Percentiles rank a stretch among this genome's conserved stretches.
phyloP scores from a whole-genome alignment of 257 asterid species.

The Misopates orontium region DNA sequence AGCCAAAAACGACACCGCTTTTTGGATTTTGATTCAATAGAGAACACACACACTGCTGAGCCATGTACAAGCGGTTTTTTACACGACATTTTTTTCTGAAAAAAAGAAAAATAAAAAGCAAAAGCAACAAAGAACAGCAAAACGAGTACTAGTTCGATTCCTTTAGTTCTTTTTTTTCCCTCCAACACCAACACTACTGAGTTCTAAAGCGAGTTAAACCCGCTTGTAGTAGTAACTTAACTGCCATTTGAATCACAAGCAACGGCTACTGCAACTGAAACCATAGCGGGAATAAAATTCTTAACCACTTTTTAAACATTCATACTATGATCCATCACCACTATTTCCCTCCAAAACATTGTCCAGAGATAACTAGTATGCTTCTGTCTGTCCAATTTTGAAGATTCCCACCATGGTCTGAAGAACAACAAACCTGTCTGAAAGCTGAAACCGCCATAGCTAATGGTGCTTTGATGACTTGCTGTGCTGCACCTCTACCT shows the following conservation, averaged over 20 bases:
- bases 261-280: slow-evolving; percentile 33
- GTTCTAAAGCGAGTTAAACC: slow-evolving; percentile 44
- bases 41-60: slow-evolving; percentile 8
- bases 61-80: slow-evolving; percentile 21
- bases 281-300: slow-evolving; percentile 36
- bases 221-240: slow-evolving; percentile 31
- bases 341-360: slow-evolving; percentile 69
- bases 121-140: slow-evolving; percentile 11
- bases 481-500: slow-evolving; percentile 33
- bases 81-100: slow-evolving; percentile 27
- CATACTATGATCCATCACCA: slow-evolving; percentile 29
- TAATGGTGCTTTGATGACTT: slow-evolving; percentile 53
- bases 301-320: slow-evolving; percentile 75
- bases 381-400: slow-evolving; percentile 27
- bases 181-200: slow-evolving; percentile 33
- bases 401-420: slow-evolving; percentile 24
- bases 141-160: background rate
- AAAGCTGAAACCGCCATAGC: slow-evolving; percentile 11
- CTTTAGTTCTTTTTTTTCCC: slow-evolving; percentile 2
- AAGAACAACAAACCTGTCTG: slow-evolving; percentile 6
- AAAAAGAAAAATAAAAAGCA: background rate
- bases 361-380: slow-evolving; percentile 22
- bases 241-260: slow-evolving; percentile 39
- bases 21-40: slow-evolving; percentile 13
- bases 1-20: slow-evolving; percentile 35